Percentiles rank a stretch among this genome's conserved stretches.
Conservation (phyloP, 441 rosid species). For the Daphne laureola region DNA sequence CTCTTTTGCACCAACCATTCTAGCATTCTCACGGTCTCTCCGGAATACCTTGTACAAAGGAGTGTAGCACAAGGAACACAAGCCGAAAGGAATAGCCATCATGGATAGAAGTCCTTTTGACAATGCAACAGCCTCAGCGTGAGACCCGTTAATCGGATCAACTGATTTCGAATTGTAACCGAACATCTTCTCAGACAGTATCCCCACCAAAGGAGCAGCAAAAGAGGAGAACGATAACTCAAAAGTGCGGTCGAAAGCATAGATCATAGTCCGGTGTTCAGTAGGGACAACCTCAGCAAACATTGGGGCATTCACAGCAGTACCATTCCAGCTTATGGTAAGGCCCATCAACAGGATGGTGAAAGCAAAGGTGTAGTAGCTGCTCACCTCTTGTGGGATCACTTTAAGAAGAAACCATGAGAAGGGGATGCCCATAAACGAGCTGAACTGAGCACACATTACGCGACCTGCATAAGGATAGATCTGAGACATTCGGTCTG, state of each 20-base stretch:
- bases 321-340: slow-evolving; percentile 81
- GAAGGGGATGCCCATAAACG: slow-evolving; percentile 96
- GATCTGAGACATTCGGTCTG: slow-evolving; percentile 48
- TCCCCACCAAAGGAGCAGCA: slow-evolving; percentile 93
- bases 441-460: slow-evolving; percentile 93
- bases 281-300: slow-evolving; percentile 91
- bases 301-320: slow-evolving; percentile 89
- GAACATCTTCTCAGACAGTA: slow-evolving; percentile 72
- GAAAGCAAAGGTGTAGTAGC: slow-evolving; percentile 50
- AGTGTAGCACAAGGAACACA: slow-evolving; percentile 80
- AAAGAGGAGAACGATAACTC: slow-evolving; percentile 86
- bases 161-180: slow-evolving; percentile 77
- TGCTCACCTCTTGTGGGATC: slow-evolving; percentile 63
- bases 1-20: slow-evolving; percentile 36
- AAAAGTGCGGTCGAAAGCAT: slow-evolving; percentile 85
- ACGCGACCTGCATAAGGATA: slow-evolving; percentile 78
- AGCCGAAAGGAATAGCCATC: slow-evolving; percentile 88
- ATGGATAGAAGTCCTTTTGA: slow-evolving; percentile 83
- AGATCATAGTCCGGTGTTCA: slow-evolving; percentile 91
- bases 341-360: slow-evolving; percentile 80
- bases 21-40: slow-evolving; percentile 69
- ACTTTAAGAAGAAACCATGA: slow-evolving; percentile 59
- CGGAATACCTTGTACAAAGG: slow-evolving; percentile 61
- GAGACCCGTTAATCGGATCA: slow-evolving; percentile 58
- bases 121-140: slow-evolving; percentile 60